phyloP scores from a whole-genome alignment of 768 basidiomycete species.

The Tricholoma matsutake region DNA sequence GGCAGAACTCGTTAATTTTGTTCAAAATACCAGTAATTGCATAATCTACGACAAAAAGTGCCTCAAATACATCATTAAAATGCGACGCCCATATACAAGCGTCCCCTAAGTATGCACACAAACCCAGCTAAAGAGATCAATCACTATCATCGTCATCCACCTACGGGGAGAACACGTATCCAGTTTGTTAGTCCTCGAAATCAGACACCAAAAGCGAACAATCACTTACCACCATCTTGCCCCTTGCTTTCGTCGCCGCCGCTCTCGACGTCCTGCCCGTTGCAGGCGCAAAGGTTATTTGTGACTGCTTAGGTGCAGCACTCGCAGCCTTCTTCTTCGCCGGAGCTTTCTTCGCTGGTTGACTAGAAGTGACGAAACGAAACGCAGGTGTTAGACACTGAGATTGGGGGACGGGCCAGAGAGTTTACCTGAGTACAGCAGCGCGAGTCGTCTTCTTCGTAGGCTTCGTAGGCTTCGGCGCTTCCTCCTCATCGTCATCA shows the following conservation, averaged over 20 bases:
- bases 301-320: slow-evolving; percentile 51
- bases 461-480: slow-evolving; percentile 46
- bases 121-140: slow-evolving; percentile 5
- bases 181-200: neutral
- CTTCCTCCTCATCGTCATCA: slow-evolving; percentile 49
- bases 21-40: neutral
- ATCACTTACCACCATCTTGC: slow-evolving; percentile 51
- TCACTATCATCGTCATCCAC: slow-evolving; percentile 31
- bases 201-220: neutral
- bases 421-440: slow-evolving; percentile 57
- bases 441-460: slow-evolving; percentile 61
- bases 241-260: slow-evolving; percentile 66
- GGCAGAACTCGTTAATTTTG: neutral
- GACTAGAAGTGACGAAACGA: slow-evolving; percentile 17
- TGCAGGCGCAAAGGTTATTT: slow-evolving; percentile 61
- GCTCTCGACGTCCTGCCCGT: slow-evolving; percentile 57
- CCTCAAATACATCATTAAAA: neutral
- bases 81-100: neutral
- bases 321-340: slow-evolving; percentile 55
- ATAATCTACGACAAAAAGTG: neutral
- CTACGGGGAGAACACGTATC: slow-evolving; percentile 5
- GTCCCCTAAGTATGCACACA: neutral
- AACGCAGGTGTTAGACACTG: neutral
- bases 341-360: slow-evolving; percentile 42
- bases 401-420: neutral